Evolutionary conservation across 2,329 filamentous ascomycete species (phyloP).

Genomic region (Neofusicoccum ribis): DNA sequence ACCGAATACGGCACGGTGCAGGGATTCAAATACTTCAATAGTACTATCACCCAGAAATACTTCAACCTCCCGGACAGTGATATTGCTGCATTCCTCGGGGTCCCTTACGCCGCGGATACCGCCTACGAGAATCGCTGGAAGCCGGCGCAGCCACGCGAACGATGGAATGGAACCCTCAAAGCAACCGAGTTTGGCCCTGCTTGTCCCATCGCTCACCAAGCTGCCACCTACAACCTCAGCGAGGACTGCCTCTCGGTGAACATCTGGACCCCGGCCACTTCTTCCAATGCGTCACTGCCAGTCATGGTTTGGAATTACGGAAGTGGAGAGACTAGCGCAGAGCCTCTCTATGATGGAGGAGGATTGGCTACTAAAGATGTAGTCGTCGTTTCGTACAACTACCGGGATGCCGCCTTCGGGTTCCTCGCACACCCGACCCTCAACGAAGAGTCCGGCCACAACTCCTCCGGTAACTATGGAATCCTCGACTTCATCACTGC

Average conservation of each 20-base stretch:
- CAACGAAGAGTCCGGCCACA: conserved; percentile 25
- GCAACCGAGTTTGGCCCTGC: neutral
- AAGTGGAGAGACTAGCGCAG: neutral
- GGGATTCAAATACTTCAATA: conserved; percentile 15
- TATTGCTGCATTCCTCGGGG: neutral
- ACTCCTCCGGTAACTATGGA: conserved; percentile 33
- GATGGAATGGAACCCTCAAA: neutral
- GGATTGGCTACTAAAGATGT: conserved; percentile 13
- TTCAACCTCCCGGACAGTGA: neutral
- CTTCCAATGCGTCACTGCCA: conserved; percentile 28
- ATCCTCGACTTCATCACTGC: conserved; percentile 31
- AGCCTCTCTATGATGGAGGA: neutral
- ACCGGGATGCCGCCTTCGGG: conserved; percentile 25
- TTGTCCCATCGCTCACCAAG: neutral
- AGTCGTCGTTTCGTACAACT: conserved; percentile 25
- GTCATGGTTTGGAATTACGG: conserved; percentile 27
- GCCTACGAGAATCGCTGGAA: conserved; percentile 3
- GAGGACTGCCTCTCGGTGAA: conserved; percentile 38
- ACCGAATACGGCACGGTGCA: neutral
- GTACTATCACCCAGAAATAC: neutral
- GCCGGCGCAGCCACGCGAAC: neutral
- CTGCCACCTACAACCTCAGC: neutral
- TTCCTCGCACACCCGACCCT: conserved; percentile 26
- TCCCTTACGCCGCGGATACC: neutral
- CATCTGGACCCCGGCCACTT: conserved; percentile 34